These are phyloP conservation scores for Beauveria sp. DNA, from an alignment of 2,329 filamentous ascomycete genomes.

Conservation along the genomic window DNA sequence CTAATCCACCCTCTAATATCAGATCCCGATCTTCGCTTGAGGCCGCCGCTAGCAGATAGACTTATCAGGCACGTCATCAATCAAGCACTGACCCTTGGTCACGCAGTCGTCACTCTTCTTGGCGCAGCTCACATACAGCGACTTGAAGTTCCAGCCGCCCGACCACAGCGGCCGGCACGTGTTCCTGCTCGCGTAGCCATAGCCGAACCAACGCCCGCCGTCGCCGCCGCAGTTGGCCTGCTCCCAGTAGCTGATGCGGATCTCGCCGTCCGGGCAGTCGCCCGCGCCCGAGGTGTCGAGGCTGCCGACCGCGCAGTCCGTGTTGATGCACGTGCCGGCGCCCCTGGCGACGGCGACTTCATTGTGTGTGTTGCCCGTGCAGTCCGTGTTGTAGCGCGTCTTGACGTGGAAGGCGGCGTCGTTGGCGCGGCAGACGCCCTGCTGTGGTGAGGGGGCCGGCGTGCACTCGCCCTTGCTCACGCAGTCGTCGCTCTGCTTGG, in stretches of 20 bases:
- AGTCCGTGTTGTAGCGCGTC: too few species aligned
- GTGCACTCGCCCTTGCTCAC: not conserved
- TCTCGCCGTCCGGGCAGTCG: not conserved
- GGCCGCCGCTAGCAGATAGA: too few species aligned
- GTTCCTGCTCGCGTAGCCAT: not conserved
- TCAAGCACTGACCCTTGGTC: not conserved
- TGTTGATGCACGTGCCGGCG: not conserved
- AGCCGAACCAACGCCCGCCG: not conserved
- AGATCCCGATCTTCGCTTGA: too few species aligned
- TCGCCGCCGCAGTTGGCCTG: too few species aligned
- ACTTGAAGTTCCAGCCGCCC: not conserved
- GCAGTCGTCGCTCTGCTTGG: constrained; percentile 6
- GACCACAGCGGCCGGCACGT: not conserved
- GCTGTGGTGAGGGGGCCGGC: too few species aligned
- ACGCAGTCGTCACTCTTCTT: not conserved
- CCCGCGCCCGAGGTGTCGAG: not conserved
- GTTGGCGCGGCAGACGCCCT: too few species aligned
- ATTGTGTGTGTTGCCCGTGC: too few species aligned
- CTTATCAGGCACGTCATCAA: too few species aligned
- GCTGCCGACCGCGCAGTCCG: not conserved
- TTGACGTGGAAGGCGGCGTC: too few species aligned
- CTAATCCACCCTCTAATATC: too few species aligned
- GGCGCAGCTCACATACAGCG: not conserved
- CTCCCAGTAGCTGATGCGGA: not conserved
- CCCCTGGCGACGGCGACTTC: not conserved